Evolutionary conservation across 805 yeast genomes (phyloP).

Genomic region (Barnettozyma pratensis): DNA sequence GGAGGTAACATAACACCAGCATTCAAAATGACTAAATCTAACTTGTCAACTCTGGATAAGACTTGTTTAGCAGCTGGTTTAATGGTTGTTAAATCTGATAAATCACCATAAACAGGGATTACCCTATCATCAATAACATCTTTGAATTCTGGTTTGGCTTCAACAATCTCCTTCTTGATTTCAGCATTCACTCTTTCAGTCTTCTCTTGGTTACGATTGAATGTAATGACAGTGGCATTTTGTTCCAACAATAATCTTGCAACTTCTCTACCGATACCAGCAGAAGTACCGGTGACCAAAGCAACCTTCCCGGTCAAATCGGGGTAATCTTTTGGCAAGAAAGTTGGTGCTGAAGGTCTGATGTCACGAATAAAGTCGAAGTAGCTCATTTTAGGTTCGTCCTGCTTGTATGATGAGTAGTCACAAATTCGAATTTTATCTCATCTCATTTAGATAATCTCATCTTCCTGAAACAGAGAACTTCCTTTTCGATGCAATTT

Average conservation of each 20-base stretch:
- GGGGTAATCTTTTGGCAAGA: slow-evolving; percentile 26
- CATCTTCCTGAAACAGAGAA: no score
- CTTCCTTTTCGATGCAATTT: no score
- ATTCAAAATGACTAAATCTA: slow-evolving; percentile 37
- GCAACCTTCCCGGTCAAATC: slow-evolving; percentile 22
- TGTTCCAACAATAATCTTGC: slow-evolving; percentile 27
- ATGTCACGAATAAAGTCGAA: slow-evolving; percentile 8
- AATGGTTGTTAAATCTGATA: slow-evolving; percentile 38
- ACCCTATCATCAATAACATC: slow-evolving; percentile 18
- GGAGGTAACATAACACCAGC: slow-evolving; percentile 43
- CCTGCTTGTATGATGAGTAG: no score
- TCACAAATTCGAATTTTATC: no score
- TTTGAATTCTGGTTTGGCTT: slow-evolving; percentile 8
- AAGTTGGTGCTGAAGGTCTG: slow-evolving; percentile 21
- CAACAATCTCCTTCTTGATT: slow-evolving; percentile 23
- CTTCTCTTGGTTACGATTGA: slow-evolving; percentile 32
- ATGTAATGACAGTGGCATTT: slow-evolving; percentile 32
- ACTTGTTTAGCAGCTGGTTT: slow-evolving; percentile 32
- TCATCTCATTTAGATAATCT: no score
- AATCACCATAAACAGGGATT: slow-evolving; percentile 27
- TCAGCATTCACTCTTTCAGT: slow-evolving; percentile 26
- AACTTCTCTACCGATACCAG: slow-evolving; percentile 32
- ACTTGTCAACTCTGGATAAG: slow-evolving; percentile 16
- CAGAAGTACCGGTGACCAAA: slow-evolving; percentile 30
- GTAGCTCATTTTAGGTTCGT: background rate